A percentile compares a stretch with the other conserved stretches of the same genome.
phyloP scores from a whole-genome alignment of 371 early-diverging fungal species.

The Mucor circinelloides region DNA sequence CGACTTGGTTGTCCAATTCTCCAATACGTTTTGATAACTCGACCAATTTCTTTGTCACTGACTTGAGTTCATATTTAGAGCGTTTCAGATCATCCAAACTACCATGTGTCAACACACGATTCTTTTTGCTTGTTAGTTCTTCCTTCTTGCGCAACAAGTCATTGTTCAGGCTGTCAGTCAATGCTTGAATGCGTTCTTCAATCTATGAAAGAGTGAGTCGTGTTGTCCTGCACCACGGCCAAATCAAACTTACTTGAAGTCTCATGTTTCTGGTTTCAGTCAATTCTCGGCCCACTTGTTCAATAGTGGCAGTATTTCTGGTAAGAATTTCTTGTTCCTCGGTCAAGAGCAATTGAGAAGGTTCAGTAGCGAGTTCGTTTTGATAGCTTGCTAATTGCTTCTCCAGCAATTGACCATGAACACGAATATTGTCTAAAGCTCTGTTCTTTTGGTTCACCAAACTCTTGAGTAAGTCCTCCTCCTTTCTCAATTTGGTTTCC shows the following conservation, averaged over 20 bases:
- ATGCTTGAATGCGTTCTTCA: conserved; percentile 64
- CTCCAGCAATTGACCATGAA: conserved; percentile 44
- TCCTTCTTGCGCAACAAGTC: conserved; percentile 66
- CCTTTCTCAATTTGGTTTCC: conserved; percentile 58
- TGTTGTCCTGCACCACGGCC: no score
- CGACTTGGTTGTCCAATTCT: conserved; percentile 45
- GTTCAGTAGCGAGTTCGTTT: conserved; percentile 60
- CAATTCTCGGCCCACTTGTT: conserved; percentile 53
- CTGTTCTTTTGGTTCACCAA: conserved; percentile 43
- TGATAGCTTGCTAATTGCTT: conserved; percentile 62
- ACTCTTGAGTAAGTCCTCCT: conserved; percentile 56
- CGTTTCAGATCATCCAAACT: conserved; percentile 37
- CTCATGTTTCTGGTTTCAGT: conserved; percentile 26
- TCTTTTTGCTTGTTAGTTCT: conserved; percentile 58
- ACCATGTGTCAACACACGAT: conserved; percentile 40
- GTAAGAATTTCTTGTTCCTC: conserved; percentile 63
- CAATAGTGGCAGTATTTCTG: conserved; percentile 52
- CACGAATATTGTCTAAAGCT: conserved; percentile 38
- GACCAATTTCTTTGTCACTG: conserved; percentile 41
- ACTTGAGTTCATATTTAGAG: conserved; percentile 61
- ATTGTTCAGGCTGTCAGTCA: conserved; percentile 73
- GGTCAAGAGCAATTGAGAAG: conserved; percentile 49
- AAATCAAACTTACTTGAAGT: background rate
- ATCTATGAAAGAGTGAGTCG: conserved; percentile 38
- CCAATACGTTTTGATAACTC: conserved; percentile 32